phyloP scores from a whole-genome alignment of 208 protist genomes.

The Leishmania mexicana region DNA sequence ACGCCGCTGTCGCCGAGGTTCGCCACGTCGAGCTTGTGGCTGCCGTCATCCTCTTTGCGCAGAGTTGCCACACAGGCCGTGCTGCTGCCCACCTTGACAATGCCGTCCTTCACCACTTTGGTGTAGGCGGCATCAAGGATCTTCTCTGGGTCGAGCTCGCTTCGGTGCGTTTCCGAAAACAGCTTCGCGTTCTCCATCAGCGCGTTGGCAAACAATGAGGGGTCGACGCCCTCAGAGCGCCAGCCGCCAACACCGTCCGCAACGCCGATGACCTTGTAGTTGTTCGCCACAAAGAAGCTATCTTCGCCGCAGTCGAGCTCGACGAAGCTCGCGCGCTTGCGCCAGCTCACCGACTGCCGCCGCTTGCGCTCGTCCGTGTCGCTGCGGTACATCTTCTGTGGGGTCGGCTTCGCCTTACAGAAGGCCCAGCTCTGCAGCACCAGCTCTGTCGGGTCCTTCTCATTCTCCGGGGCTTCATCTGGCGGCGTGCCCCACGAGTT shows the following conservation, averaged over 20 bases:
- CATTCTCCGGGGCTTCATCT: conserved; percentile 65
- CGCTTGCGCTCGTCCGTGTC: conserved; percentile 82
- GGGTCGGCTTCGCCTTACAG: conserved; percentile 87
- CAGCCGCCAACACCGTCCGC: conserved; percentile 94
- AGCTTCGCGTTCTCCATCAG: conserved; percentile 93
- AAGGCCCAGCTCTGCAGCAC: conserved; percentile 92
- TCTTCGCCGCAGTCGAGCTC: conserved; percentile 94
- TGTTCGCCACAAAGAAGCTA: conserved; percentile 93
- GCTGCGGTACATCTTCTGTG: conserved; percentile 76
- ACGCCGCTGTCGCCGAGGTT: conserved; percentile 93
- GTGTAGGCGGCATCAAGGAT: conserved; percentile 84
- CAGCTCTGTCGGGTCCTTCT: conserved; percentile 82
- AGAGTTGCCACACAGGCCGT: conserved; percentile 88
- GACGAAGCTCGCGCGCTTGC: conserved; percentile 88
- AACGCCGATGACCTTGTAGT: conserved; percentile 90
- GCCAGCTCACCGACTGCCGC: conserved; percentile 68
- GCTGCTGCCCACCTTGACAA: conserved; percentile 90
- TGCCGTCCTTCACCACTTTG: conserved; percentile 71
- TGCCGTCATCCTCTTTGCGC: conserved; percentile 47
- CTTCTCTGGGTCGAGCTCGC: conserved; percentile 78
- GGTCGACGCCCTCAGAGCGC: conserved; percentile 84
- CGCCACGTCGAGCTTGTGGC: conserved; percentile 79
- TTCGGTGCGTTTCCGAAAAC: conserved; percentile 83
- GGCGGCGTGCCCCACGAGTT: conserved; percentile 76
- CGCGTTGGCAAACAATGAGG: conserved; percentile 81